Percentiles rank a stretch among this genome's conserved stretches.
These are phyloP conservation scores for Wickerhamomyces silvicola DNA, from an alignment of 805 yeast species.

Conservation along the genomic window DNA sequence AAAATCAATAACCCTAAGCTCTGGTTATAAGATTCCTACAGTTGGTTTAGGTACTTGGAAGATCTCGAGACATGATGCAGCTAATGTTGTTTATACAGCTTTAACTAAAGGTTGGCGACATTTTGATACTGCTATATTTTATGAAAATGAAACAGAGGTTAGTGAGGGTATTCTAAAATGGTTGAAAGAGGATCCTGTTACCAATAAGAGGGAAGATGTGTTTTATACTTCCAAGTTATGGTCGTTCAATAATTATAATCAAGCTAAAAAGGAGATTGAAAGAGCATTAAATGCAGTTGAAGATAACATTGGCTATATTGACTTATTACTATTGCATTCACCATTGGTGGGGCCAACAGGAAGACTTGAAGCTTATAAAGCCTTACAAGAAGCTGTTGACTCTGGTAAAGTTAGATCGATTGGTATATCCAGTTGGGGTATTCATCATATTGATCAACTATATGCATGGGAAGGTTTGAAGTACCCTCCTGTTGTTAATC, in stretches of 20 bases:
- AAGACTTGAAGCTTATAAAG: conserved; percentile 63
- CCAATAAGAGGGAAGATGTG: conserved; percentile 41
- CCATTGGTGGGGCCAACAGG: conserved; percentile 49
- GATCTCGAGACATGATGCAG: conserved; percentile 32
- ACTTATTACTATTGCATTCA: conserved; percentile 60
- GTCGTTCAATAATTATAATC: conserved; percentile 42
- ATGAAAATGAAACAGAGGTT: conserved; percentile 57
- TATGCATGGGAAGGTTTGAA: conserved; percentile 51
- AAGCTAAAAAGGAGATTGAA: conserved; percentile 52
- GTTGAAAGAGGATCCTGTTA: conserved; percentile 38
- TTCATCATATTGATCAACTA: conserved; percentile 55
- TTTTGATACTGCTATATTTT: conserved; percentile 65
- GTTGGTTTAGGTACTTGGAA: conserved; percentile 52
- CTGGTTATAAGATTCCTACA: conserved; percentile 50
- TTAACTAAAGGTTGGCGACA: conserved; percentile 65
- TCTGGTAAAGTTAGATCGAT: conserved; percentile 56
- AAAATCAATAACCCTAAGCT: conserved; percentile 30
- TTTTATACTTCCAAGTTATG: conserved; percentile 69
- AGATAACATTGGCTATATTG: conserved; percentile 56
- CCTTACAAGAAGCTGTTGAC: conserved; percentile 68
- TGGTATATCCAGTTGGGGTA: conserved; percentile 75
- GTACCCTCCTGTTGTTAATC: conserved; percentile 67
- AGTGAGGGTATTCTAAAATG: conserved; percentile 53
- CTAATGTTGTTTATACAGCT: conserved; percentile 46
- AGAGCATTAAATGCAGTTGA: conserved; percentile 47